Evolutionary conservation across 1,284 basidiomycete genomes (phyloP), one percentile per base, ranked within the genome.

Genomic region (Rhodotorula sp.): DNA sequence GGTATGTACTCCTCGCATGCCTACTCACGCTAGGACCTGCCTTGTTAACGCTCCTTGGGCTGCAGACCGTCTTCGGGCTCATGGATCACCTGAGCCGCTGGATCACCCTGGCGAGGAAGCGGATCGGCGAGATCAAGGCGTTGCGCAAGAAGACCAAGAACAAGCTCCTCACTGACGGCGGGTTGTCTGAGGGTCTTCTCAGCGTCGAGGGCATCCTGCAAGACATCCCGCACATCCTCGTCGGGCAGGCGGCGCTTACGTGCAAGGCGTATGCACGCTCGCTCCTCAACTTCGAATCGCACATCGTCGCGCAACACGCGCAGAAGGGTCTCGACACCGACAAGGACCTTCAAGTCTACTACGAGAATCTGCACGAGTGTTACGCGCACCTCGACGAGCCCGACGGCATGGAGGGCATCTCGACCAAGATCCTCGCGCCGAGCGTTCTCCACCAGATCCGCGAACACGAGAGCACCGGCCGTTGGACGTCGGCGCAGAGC

Each of bases 361-460:
- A 93, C 79, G 97, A 99, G 79, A 88, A 89, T 46, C 84, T 99
- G 52, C 97, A 99, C 79, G 89, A 97, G 80, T 97, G 99, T 74
- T 99, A 99, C 81, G 91, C 97, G 19, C 87, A 92, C 68, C 85
- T 99, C 7, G 95, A 99, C 80, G 95, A 99, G 80, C 97, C 97
- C 0, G 97, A 99, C 82, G 97, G 97, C 17, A 99, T 99, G 97
- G 95, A 98, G 82, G 97, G 97, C 0, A 88, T 99, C 42, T 97
- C 97, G 0, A 90, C 91, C 1, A 84, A 90, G 72, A 92, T 99
- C 69, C 84, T 97, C 19, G 88, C 91, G 0, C 97, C 97, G 0
- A 92, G 92, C 2, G 83, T 99, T 61, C 93, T 98, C 77, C 93
- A 98, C 82, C 95, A 98, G 82, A 99, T 99, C 72, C 89, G 97